phyloP scores from a whole-genome alignment of 768 basidiomycete species.

The Hypholoma sublateritium region DNA sequence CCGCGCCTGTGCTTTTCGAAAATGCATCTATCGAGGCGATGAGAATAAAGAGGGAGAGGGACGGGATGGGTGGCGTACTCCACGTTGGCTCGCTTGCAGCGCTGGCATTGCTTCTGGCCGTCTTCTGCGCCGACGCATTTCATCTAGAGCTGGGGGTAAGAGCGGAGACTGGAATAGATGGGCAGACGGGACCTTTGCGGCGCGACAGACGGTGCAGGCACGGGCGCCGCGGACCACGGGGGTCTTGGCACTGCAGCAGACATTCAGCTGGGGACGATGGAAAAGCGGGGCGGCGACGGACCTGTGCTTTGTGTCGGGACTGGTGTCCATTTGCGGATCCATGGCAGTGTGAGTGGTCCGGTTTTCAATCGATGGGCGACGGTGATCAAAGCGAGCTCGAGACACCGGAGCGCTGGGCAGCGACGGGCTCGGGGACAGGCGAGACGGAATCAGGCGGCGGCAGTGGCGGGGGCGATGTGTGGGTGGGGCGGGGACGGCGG shows the following conservation, averaged over 20 bases:
- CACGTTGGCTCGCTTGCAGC: constrained; percentile 78
- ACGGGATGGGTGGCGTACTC: constrained; percentile 47
- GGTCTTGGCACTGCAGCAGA: constrained; percentile 35
- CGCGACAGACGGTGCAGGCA: constrained; percentile 84
- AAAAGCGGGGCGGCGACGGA: constrained; percentile 6
- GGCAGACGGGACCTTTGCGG: constrained; percentile 62
- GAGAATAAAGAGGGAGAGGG: constrained; percentile 7
- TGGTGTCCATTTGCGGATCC: constrained; percentile 36
- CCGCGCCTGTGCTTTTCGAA: constrained; percentile 91
- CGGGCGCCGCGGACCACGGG: constrained; percentile 55
- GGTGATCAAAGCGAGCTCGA: constrained; percentile 31
- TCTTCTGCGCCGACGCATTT: constrained; percentile 91
- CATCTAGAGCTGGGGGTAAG: constrained; percentile 55
- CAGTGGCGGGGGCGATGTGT: background rate
- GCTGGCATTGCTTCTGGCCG: constrained; percentile 77
- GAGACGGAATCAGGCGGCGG: background rate
- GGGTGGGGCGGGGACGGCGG: background rate
- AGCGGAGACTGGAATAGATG: constrained; percentile 15
- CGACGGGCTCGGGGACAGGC: constrained; percentile 12
- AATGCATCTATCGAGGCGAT: constrained; percentile 52
- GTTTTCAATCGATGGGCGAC: constrained; percentile 36
- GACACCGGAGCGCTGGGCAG: background rate
- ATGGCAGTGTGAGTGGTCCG: constrained; percentile 29
- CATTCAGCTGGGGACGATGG: constrained; percentile 1
- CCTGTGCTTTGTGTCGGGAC: constrained; percentile 32